Evolutionary conservation across 2,329 filamentous ascomycete genomes (phyloP).

Genomic region (Pyricularia sp.): DNA sequence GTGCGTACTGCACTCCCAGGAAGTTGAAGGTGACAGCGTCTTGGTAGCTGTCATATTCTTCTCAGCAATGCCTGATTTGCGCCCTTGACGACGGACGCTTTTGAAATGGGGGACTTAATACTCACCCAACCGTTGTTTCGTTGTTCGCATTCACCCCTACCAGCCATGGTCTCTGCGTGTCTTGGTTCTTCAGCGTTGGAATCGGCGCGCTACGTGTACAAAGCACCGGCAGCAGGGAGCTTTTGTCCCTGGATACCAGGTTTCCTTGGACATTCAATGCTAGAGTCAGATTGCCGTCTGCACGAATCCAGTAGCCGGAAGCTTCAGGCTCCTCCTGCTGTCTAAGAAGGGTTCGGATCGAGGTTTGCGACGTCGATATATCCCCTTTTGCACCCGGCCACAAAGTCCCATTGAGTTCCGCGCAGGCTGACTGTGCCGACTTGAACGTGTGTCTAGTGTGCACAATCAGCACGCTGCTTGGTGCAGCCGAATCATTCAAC

Average conservation of each 20-base stretch:
- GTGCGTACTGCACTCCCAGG: conserved; percentile 36
- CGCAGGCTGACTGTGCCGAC: neutral
- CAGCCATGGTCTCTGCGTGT: conserved; percentile 24
- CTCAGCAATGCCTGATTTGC: neutral
- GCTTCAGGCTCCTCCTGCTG: too few relatives aligned
- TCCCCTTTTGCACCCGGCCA: neutral
- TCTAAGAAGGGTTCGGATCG: neutral
- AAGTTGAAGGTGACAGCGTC: conserved; percentile 39
- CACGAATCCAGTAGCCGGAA: neutral
- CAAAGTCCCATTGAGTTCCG: neutral
- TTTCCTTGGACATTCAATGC: conserved; percentile 19
- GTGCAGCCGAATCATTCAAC: neutral
- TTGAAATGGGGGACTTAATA: neutral
- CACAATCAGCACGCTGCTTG: neutral
- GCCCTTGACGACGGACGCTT: too few relatives aligned
- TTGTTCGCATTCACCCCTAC: conserved; percentile 27
- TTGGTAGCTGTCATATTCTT: conserved; percentile 21
- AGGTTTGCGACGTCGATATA: neutral
- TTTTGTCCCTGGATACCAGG: conserved; percentile 10
- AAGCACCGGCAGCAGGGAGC: conserved; percentile 22
- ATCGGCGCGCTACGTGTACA: conserved; percentile 33
- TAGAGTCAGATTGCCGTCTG: neutral
- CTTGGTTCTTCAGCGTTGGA: conserved; percentile 21
- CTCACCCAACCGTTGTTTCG: conserved; percentile 20
- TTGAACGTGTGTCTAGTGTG: neutral